Conservation (phyloP, 1,284 basidiomycete genomes). For the Rhodotorula sp. region DNA sequence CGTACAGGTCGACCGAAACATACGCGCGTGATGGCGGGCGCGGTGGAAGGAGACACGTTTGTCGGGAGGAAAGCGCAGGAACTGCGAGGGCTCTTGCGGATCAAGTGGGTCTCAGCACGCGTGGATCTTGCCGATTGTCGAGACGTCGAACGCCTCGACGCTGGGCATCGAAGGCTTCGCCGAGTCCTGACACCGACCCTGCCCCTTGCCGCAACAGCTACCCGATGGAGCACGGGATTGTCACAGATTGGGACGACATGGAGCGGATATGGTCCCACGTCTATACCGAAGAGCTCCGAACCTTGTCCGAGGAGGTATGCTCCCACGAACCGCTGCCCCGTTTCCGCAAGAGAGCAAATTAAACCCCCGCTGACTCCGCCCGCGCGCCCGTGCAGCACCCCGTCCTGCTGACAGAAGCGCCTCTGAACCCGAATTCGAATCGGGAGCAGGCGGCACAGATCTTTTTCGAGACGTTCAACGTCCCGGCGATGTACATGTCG, state of each 20-base stretch:
- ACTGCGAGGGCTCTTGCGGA: conserved; percentile 87
- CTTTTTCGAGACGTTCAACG: conserved; percentile 99
- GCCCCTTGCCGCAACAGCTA: conserved; percentile 61
- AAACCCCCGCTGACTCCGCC: background rate
- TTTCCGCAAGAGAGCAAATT: background rate
- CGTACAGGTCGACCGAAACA: conserved; percentile 85
- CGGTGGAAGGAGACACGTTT: conserved; percentile 86
- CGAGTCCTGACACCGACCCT: background rate
- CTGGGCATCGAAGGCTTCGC: too few species aligned
- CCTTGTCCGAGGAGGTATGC: conserved; percentile 87
- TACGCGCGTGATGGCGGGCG: conserved; percentile 90
- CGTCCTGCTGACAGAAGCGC: conserved; percentile 90
- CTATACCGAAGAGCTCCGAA: conserved; percentile 89
- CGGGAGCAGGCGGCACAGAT: conserved; percentile 94
- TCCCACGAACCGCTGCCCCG: background rate
- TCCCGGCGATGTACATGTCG: conserved; percentile 93
- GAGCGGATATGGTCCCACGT: conserved; percentile 97
- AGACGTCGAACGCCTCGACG: background rate
- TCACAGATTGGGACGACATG: conserved; percentile 98
- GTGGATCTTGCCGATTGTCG: too few species aligned
- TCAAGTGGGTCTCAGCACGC: conserved; percentile 49
- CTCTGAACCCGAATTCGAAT: conserved; percentile 89
- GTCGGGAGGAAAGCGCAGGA: conserved; percentile 93
- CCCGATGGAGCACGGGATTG: conserved; percentile 72
- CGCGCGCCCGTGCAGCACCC: conserved; percentile 76